Base-by-base conservation (phyloP, 495 filamentous ascomycete genomes). In the Viridothelium virens region DNA sequence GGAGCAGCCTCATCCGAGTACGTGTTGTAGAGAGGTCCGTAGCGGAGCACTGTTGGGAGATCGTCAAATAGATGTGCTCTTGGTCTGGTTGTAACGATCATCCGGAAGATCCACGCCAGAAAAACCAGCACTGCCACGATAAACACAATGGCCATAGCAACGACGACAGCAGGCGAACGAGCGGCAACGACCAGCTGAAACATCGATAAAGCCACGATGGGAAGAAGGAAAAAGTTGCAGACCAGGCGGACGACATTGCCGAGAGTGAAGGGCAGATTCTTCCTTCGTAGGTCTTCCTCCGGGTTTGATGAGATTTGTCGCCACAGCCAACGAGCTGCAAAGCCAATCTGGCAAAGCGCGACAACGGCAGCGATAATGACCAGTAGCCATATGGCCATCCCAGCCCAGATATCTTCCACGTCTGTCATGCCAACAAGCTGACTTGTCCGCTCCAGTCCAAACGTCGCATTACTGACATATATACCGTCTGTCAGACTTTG, bases 21-120 rank as follows among this genome's bases (percentile, higher is more conserved):
- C 1, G 95, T 98, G 76, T 98, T 98, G 79, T 97, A 98, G n/a
- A 98, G 81, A 2, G 94, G 91, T 3, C 94, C 94, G 72, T 96
- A 97, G 1, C 91, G 80, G 12, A 98, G 82, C 10, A 97, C 88
- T 0, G 91, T 96, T 9, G 90, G 84, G 59, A 97, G 83, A 75
- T 97, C 91, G 74, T 98, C 94, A 73, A 96, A 98, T 31, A 98
- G 83, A 68, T 88, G 87, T 14, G 91, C 86, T 53, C 89, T 87
- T 0, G 94, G 94, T 67, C 90, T 86, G 2, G 91, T 92, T 33
- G 81, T 86, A 38, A 86, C 84, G 71, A 97, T 92, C 44, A 93
- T 79, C 71, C 86, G 86, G 46, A 92, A 82, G 1, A 93, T 83
- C 87, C 89, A 96, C n/a, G 81, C 77, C 1, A 87, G 84, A 74